Evolutionary conservation across 2,329 filamentous ascomycete species (phyloP).

Genomic region (Trichophyton mentagrophytes): DNA sequence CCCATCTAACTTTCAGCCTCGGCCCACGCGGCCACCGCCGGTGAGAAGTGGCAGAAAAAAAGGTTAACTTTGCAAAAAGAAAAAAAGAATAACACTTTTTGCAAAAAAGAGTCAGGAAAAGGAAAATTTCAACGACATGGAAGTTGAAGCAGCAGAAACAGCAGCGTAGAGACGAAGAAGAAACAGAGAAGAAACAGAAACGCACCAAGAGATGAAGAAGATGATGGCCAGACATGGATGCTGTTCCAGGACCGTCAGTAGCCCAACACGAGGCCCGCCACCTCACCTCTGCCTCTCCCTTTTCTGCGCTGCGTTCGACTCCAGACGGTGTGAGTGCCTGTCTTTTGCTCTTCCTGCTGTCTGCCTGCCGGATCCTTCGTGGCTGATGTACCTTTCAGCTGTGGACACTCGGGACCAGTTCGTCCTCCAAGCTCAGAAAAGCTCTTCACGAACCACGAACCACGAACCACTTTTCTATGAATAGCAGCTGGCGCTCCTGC

Average conservation of each 20-base stretch:
- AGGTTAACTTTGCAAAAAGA: neutral
- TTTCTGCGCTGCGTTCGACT: neutral
- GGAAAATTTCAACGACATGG: neutral
- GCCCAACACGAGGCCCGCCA: conserved; percentile 1
- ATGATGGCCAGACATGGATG: neutral
- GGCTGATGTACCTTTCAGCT: neutral
- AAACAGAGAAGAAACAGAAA: neutral
- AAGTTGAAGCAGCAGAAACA: neutral
- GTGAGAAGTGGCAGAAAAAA: neutral
- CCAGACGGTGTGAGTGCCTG: too few relatives aligned
- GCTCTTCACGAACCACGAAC: neutral
- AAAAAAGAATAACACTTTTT: neutral
- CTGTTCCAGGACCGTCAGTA: neutral
- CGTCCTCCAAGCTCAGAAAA: neutral
- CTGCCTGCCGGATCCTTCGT: neutral
- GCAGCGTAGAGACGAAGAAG: neutral
- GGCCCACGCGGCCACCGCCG: conserved; percentile 2
- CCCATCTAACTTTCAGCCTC: neutral
- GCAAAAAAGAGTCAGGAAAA: neutral
- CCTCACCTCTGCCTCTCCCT: neutral
- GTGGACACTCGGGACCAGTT: neutral
- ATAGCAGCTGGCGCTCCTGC: neutral
- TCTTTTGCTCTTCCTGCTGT: neutral
- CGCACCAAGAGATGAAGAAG: neutral
- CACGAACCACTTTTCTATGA: neutral